Evolutionary conservation across 2,329 filamentous ascomycete species (phyloP), one percentile per base, ranked within the genome.

Genomic region (Fusarium succisae): DNA sequence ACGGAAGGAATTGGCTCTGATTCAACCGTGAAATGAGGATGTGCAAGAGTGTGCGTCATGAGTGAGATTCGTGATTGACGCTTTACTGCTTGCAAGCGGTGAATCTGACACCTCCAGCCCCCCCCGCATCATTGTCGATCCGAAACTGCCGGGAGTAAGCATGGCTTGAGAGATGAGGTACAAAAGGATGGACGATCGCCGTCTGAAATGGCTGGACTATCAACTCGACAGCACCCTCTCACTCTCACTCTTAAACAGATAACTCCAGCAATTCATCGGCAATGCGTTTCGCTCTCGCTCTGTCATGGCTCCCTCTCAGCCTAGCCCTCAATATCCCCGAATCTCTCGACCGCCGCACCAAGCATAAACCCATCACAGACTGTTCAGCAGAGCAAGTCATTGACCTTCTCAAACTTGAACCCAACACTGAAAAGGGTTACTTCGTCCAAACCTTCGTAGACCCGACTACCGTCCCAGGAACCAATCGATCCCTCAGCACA

Each of bases 361-460:
- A 61, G 6, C 26, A 56, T 1, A 64, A 48, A 11, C 45, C 55
- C 3, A 47, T 53, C 24, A 55, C 65, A 10, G 26, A 66, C 3
- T 63, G 38, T 30, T 58, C 83, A 20, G 84, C 85, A 2, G 76
- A 84, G 41, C 83, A 87, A 28, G 79, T 88, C 55, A 84, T 88
- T 56, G 73, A 79, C 12, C 76, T 79, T 26, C 83, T 88, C 5
- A 80, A 82, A 26, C 82, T 88, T 13, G 60, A 77, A 8, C 83
- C 85, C 13, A 84, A 87, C 55, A 80, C 81, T 2, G 87, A 89
- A 64, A 87, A 87, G 51, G 87, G 87, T 24, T 87, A 83, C 75
- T 88, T 81, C 72, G 58, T 82, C 58, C 81, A 88, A 72, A 87
- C 83, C 0, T 88, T 86, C 70, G 81, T 82, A 47, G 87, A 88